Evolutionary conservation across 169 alveolate genomes (phyloP).

Genomic region (Eimeria falciformis): DNA sequence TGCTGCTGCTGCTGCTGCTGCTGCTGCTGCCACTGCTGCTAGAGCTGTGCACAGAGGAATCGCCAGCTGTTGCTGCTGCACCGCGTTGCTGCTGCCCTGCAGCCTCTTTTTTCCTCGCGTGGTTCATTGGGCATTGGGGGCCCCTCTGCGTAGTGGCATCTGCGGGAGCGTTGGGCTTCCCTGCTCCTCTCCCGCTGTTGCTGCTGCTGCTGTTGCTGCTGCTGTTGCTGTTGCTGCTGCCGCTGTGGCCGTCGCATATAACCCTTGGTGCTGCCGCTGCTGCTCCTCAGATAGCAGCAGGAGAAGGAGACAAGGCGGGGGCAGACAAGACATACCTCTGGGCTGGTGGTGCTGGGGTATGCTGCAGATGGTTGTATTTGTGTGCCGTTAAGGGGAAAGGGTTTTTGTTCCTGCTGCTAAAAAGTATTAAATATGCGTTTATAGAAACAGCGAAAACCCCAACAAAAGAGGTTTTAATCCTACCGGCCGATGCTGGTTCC

Average conservation of each 20-base stretch:
- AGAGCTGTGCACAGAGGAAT: not conserved
- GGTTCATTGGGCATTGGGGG: not conserved
- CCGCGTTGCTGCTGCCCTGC: too few species aligned
- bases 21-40: slow-evolving; percentile 27
- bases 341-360: slow-evolving; percentile 5
- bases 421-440: slow-evolving; percentile 71
- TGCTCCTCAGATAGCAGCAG: too few species aligned
- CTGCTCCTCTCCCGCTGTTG: too few species aligned
- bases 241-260: too few species aligned
- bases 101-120: not conserved
- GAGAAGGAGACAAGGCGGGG: not conserved
- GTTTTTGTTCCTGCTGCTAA: slow-evolving; percentile 79
- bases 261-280: too few species aligned
- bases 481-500: not conserved
- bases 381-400: slow-evolving; percentile 79
- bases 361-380: slow-evolving; percentile 78
- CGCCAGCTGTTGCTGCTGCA: too few species aligned
- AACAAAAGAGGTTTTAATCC: not conserved
- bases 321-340: not conserved
- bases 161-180: not conserved
- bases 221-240: not conserved
- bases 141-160: not conserved
- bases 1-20: slow-evolving; percentile 3
- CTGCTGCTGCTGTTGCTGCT: slow-evolving; percentile 20
- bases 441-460: not conserved